These are phyloP conservation scores for Colletotrichum eremochloae DNA, from an alignment of 2,329 filamentous ascomycete genomes.

Conservation along the genomic window DNA sequence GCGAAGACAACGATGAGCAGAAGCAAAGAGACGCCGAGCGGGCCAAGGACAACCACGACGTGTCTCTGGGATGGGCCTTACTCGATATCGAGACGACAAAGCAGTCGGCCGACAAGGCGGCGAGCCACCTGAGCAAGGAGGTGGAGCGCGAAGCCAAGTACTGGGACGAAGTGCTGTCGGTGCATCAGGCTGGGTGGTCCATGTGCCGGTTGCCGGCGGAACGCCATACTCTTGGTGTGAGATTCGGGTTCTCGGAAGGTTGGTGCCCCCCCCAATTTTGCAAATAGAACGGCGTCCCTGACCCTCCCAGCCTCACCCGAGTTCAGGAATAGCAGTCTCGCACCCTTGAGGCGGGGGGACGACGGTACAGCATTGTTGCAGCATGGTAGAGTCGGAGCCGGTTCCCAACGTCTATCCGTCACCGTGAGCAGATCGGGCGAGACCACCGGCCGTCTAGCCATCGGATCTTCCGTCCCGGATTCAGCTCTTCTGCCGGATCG, in stretches of 20 bases:
- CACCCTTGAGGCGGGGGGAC: constrained; percentile 79
- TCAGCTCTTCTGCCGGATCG: constrained; percentile 74
- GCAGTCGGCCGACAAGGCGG: constrained; percentile 79
- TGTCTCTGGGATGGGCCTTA: constrained; percentile 80
- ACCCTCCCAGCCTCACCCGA: constrained; percentile 63
- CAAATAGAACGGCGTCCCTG: constrained; percentile 43
- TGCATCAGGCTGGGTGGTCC: constrained; percentile 89
- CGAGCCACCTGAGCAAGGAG: constrained; percentile 79
- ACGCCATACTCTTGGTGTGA: constrained; percentile 81
- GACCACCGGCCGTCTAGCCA: constrained; percentile 68
- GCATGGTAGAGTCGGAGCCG: constrained; percentile 64
- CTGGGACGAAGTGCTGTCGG: constrained; percentile 86
- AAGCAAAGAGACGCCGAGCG: constrained; percentile 33
- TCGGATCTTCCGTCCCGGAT: constrained; percentile 66
- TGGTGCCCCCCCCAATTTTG: constrained; percentile 31
- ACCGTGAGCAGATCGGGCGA: constrained; percentile 70
- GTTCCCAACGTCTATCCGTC: constrained; percentile 75
- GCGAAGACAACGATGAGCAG: constrained; percentile 67
- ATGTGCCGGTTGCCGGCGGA: constrained; percentile 83
- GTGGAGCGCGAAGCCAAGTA: constrained; percentile 86
- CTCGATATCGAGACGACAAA: constrained; percentile 82
- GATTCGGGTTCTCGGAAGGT: constrained; percentile 89
- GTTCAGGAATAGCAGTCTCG: constrained; percentile 80
- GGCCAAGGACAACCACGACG: constrained; percentile 67
- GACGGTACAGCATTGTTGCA: constrained; percentile 84